Conservation (phyloP, 202 grass and related monocot species). For the Eragrostis tef region DNA sequence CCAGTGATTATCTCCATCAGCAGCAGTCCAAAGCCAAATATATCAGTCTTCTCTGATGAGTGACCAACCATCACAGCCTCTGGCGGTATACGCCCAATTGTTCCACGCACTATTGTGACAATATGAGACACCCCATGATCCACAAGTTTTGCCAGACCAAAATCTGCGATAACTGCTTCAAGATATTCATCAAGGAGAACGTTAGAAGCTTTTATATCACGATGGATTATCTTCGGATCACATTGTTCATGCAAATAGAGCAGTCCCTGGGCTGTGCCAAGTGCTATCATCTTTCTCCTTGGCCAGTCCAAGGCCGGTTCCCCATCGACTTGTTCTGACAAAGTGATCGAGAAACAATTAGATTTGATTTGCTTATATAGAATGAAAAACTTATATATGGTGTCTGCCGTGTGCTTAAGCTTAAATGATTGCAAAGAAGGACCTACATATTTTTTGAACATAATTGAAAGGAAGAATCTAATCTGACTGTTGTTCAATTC, state of each 20-base stretch:
- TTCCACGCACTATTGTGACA: constrained; percentile 61
- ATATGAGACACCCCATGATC: constrained; percentile 74
- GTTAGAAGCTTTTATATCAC: constrained; percentile 90
- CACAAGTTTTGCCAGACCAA: constrained; percentile 80
- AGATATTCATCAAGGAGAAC: constrained; percentile 81
- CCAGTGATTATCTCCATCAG: constrained; percentile 82
- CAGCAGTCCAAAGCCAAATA: constrained; percentile 82
- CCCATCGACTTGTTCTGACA: constrained; percentile 64
- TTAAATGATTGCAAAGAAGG: constrained; percentile 4
- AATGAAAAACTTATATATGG: neutral
- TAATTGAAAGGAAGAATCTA: neutral
- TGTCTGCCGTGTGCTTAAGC: neutral
- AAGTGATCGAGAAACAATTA: constrained; percentile 27
- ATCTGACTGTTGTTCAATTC: neutral
- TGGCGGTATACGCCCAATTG: constrained; percentile 76
- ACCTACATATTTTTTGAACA: neutral
- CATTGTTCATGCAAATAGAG: constrained; percentile 84
- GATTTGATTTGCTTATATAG: neutral
- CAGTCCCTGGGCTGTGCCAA: constrained; percentile 67
- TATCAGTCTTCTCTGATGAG: constrained; percentile 85
- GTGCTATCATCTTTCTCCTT: constrained; percentile 73
- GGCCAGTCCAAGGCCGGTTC: constrained; percentile 74
- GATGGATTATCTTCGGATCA: constrained; percentile 79
- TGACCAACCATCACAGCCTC: constrained; percentile 60
- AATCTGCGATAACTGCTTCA: constrained; percentile 84